Percentiles rank a stretch among this genome's conserved stretches.
These are phyloP conservation scores for Camelina sativa DNA, from an alignment of 345 rosid genomes.

Conservation along the genomic window DNA sequence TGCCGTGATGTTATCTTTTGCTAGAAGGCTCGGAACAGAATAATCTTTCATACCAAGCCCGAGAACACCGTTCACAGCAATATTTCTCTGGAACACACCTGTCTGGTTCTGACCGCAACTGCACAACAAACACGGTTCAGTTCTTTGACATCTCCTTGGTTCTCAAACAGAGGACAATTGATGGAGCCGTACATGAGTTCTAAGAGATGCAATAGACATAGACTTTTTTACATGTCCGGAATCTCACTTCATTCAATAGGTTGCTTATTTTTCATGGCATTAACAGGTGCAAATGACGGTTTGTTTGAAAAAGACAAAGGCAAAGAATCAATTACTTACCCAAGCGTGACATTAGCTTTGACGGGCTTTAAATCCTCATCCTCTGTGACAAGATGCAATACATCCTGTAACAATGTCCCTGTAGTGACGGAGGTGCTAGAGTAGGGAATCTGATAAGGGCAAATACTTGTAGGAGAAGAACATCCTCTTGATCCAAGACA, in stretches of 20 bases:
- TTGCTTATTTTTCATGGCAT: neutral
- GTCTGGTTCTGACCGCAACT: conserved; percentile 77
- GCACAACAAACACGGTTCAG: conserved; percentile 35
- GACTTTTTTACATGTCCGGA: neutral
- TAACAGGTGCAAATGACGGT: neutral
- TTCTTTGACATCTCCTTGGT: too few relatives aligned
- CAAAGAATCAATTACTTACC: conserved; percentile 48
- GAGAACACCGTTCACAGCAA: conserved; percentile 83
- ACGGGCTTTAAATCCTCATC: conserved; percentile 41
- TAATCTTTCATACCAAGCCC: conserved; percentile 76
- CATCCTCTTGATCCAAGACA: conserved; percentile 52
- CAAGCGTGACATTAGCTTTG: conserved; percentile 59
- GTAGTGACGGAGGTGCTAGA: conserved; percentile 54
- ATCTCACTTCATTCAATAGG: neutral
- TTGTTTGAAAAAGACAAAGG: neutral
- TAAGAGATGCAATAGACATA: conserved; percentile 9
- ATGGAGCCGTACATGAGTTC: neutral
- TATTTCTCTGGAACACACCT: conserved; percentile 56
- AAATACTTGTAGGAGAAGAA: conserved; percentile 51
- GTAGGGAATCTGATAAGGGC: conserved; percentile 61
- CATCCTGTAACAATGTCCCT: conserved; percentile 67
- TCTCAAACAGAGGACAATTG: conserved; percentile 4
- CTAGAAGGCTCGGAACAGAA: conserved; percentile 84
- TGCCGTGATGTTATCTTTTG: conserved; percentile 65
- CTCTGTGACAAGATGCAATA: conserved; percentile 62